These are phyloP conservation scores for Pisolithus sp. DNA, from an alignment of 768 basidiomycete species.

Conservation along the genomic window DNA sequence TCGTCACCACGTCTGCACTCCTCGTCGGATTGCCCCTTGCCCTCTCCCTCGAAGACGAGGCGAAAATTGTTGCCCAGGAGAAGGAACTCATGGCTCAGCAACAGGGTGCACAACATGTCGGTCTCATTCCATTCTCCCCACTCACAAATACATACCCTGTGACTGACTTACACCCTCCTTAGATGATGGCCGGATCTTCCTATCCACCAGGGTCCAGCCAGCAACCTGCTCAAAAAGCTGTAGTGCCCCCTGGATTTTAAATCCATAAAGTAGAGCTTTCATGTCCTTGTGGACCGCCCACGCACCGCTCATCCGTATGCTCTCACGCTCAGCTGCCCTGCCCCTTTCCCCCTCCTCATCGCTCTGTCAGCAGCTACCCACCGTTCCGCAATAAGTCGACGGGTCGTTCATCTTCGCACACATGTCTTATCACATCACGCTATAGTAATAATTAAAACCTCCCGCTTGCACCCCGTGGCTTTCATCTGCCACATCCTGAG, in stretches of 20 bases:
- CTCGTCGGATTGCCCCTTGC: constrained; percentile 92
- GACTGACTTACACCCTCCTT: constrained; percentile 7
- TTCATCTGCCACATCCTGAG: constrained; percentile 9
- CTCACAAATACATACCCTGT: constrained; percentile 2
- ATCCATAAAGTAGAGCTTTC: background rate
- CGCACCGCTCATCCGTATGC: constrained; percentile 3
- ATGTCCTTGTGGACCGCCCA: constrained; percentile 3
- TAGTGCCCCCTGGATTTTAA: constrained; percentile 86
- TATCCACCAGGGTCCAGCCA: constrained; percentile 42
- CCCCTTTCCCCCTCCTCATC: constrained; percentile 11
- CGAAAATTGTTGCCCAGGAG: constrained; percentile 90
- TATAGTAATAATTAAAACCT: constrained; percentile 20
- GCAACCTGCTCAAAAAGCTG: constrained; percentile 37
- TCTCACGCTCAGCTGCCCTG: constrained; percentile 4
- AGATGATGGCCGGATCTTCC: constrained; percentile 67
- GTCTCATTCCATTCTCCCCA: constrained; percentile 18
- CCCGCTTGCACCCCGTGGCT: constrained; percentile 8
- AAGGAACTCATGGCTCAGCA: constrained; percentile 91
- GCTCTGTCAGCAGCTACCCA: constrained; percentile 11
- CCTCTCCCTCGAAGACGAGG: constrained; percentile 91
- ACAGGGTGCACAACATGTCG: constrained; percentile 84
- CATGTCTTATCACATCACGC: constrained; percentile 23
- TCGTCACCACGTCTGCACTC: constrained; percentile 88
- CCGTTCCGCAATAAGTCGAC: constrained; percentile 2
- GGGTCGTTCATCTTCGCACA: constrained; percentile 9